Conservation (phyloP, 805 yeast species). For the Suhomyces xylopsoci region DNA sequence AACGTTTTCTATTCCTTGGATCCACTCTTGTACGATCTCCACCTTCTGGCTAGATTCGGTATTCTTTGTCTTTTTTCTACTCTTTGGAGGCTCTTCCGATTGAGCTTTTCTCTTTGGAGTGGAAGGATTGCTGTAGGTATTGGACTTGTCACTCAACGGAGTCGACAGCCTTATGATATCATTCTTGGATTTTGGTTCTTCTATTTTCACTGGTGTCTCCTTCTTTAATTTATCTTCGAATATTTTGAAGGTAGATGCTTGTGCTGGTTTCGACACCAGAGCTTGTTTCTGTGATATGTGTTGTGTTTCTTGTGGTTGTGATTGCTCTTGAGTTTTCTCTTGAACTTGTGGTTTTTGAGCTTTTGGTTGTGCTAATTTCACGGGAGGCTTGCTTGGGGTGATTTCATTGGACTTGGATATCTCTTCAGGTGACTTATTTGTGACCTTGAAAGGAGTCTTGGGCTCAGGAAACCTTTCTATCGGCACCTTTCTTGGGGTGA, state of each 20-base stretch:
- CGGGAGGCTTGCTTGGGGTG: constrained; percentile 8
- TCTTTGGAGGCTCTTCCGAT: constrained; percentile 33
- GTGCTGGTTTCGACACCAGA: not conserved
- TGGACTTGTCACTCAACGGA: constrained; percentile 28
- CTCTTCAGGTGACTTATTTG: not conserved
- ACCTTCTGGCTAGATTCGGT: constrained; percentile 26
- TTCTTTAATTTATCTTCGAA: constrained; percentile 9
- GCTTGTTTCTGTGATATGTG: not conserved
- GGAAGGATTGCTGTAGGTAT: constrained; percentile 14
- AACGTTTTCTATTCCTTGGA: constrained; percentile 35
- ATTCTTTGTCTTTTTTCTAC: constrained; percentile 18
- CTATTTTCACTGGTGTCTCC: constrained; percentile 5
- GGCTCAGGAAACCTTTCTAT: constrained; percentile 3
- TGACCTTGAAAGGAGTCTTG: constrained; percentile 4
- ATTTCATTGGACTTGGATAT: constrained; percentile 3
- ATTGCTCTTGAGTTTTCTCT: not conserved
- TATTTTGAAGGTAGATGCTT: constrained; percentile 6
- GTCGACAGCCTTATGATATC: constrained; percentile 13
- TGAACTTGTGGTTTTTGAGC: not conserved
- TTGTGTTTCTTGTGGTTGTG: not conserved
- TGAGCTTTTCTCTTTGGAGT: constrained; percentile 26
- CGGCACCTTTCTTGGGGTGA: constrained; percentile 8
- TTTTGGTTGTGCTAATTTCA: not conserved
- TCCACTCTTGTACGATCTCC: constrained; percentile 23
- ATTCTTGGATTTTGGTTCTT: constrained; percentile 16